A percentile compares a stretch with the other conserved stretches of the same genome.
Conservation (phyloP, 306 rosid species). For the Quercus gilva region DNA sequence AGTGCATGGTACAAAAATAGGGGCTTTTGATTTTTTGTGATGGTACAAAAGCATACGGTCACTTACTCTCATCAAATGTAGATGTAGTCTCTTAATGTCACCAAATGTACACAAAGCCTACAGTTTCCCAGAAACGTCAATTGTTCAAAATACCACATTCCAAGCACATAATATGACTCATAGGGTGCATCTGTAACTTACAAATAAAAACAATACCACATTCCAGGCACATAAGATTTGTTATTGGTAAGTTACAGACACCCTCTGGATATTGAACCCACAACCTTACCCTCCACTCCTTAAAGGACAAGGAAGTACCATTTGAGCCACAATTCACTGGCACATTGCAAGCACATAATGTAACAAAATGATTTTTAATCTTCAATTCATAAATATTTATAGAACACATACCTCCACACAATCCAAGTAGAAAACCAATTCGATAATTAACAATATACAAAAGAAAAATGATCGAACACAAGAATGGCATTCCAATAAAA, state of each 20-base stretch:
- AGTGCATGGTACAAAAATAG: neutral
- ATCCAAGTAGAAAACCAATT: neutral
- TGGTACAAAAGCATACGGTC: neutral
- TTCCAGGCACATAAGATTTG: neutral
- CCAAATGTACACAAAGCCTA: neutral
- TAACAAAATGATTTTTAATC: neutral
- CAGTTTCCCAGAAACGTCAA: neutral
- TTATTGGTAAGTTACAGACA: too few species aligned
- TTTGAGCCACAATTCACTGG: too few species aligned
- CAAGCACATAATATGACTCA: neutral
- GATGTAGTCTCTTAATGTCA: neutral
- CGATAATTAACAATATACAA: neutral
- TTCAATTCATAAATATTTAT: neutral
- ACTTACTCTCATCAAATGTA: neutral
- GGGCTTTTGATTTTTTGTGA: neutral
- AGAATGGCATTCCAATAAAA: neutral
- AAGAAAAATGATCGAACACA: neutral
- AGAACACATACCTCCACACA: neutral
- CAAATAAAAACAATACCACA: neutral
- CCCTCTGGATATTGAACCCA: too few species aligned
- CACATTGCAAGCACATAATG: neutral
- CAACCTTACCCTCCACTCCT: too few species aligned
- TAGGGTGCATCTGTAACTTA: too few species aligned
- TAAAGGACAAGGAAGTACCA: too few species aligned
- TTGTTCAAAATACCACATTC: neutral